A percentile compares a stretch with the other conserved stretches of the same genome.
Conservation (phyloP, 2,329 filamentous ascomycete genomes). For the Neofusicoccum kwambonambiense region DNA sequence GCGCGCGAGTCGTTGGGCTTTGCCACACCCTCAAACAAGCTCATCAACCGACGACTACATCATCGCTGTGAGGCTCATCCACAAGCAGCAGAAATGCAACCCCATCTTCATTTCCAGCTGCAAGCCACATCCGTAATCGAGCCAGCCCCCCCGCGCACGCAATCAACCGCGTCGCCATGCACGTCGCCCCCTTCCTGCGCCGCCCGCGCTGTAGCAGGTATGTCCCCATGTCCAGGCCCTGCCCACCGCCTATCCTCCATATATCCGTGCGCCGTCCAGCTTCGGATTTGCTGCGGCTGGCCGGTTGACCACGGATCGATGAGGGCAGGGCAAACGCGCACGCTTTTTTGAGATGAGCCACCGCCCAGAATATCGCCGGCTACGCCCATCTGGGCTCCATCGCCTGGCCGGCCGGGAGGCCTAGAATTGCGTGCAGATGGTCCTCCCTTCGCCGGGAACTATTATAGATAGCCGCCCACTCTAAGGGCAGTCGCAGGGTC, state of each 20-base stretch:
- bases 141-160: neutral
- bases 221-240: neutral
- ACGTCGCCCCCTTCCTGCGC: neutral
- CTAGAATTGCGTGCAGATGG: conserved; percentile 12
- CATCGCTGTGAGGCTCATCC: conserved; percentile 2
- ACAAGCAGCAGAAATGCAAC: neutral
- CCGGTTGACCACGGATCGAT: neutral
- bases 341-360: neutral
- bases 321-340: neutral
- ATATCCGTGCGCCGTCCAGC: neutral
- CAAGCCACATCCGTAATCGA: conserved; percentile 4
- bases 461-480: conserved; percentile 8
- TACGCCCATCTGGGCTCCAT: neutral
- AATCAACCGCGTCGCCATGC: conserved; percentile 2
- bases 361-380: neutral
- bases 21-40: neutral
- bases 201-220: neutral
- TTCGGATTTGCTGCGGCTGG: neutral
- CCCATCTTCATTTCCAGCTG: conserved; percentile 1
- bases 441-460: neutral
- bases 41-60: neutral
- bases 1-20: neutral
- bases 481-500: neutral
- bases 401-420: neutral
- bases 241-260: neutral